phyloP scores from a whole-genome alignment of 148 eudicot genomes.

The Rhododendron ovatum region DNA sequence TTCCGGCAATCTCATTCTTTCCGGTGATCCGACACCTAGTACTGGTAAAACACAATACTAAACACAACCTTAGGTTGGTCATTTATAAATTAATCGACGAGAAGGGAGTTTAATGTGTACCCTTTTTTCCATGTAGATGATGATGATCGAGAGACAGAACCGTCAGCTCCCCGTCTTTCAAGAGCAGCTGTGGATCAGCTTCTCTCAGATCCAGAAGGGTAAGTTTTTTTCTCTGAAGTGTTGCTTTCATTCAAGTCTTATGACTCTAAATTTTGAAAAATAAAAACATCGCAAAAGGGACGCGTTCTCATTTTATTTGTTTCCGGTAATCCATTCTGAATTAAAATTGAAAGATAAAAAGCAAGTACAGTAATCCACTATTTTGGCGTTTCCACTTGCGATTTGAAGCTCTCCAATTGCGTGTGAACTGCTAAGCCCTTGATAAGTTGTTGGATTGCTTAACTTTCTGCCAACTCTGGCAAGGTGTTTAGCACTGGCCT shows the following conservation, averaged over 20 bases:
- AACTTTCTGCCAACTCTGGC: background rate
- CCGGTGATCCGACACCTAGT: slow-evolving; percentile 46
- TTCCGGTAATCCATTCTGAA: background rate
- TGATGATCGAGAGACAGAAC: slow-evolving; percentile 43
- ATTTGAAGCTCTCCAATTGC: background rate
- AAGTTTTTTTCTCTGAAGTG: slow-evolving; percentile 5
- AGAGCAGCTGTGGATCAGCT: slow-evolving; percentile 48
- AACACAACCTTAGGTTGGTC: background rate
- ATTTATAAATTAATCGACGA: background rate
- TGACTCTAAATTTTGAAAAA: background rate
- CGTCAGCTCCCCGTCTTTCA: slow-evolving; percentile 46
- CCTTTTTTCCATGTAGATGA: slow-evolving; percentile 22
- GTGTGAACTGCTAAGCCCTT: background rate
- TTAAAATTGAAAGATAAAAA: background rate
- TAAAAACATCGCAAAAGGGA: too few species aligned
- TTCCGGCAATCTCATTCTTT: slow-evolving; percentile 43
- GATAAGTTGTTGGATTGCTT: background rate
- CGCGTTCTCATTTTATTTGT: background rate
- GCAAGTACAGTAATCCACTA: background rate
- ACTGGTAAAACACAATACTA: slow-evolving; percentile 11
- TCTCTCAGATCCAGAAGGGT: slow-evolving; percentile 53
- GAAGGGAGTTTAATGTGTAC: background rate
- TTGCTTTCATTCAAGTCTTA: background rate
- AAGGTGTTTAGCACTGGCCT: background rate
- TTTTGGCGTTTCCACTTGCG: background rate